phyloP scores from a whole-genome alignment of 495 filamentous ascomycete species.

The Penicillium angulare region DNA sequence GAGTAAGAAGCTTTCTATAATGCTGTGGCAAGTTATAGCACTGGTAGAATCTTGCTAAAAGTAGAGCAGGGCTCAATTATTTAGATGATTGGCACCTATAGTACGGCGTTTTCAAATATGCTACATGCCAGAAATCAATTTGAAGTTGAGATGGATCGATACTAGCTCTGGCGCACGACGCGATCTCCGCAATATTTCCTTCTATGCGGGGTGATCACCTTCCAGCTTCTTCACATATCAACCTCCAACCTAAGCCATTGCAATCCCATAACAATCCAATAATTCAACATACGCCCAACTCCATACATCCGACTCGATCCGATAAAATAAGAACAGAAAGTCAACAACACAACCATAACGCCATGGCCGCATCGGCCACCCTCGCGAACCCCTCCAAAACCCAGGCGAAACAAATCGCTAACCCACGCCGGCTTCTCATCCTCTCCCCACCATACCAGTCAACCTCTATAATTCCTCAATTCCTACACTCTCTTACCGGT shows the following conservation, averaged over 20 bases:
- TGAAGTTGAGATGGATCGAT: background rate
- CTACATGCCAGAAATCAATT: too few relatives aligned
- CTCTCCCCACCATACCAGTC: conserved; percentile 45
- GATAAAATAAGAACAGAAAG: background rate
- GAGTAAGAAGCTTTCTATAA: background rate
- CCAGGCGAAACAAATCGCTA: conserved; percentile 29
- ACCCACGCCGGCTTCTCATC: conserved; percentile 56
- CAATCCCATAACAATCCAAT: background rate
- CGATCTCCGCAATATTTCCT: conserved; percentile 21
- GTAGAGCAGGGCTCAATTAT: too few relatives aligned
- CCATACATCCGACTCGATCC: background rate
- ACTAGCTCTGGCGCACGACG: background rate
- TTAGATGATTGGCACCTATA: too few relatives aligned
- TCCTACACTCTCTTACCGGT: conserved; percentile 42
- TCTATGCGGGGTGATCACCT: conserved; percentile 22
- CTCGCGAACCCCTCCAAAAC: conserved; percentile 11
- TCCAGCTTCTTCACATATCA: background rate
- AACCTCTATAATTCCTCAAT: conserved; percentile 35
- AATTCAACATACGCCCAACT: background rate
- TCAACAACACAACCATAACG: background rate
- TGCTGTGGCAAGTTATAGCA: too few relatives aligned
- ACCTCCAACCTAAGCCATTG: conserved; percentile 1
- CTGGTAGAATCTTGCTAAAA: too few relatives aligned
- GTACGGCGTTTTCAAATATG: too few relatives aligned
- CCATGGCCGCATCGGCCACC: conserved; percentile 7